Evolutionary conservation across 495 filamentous ascomycete species (phyloP).

Genomic region (Monascus purpureus): DNA sequence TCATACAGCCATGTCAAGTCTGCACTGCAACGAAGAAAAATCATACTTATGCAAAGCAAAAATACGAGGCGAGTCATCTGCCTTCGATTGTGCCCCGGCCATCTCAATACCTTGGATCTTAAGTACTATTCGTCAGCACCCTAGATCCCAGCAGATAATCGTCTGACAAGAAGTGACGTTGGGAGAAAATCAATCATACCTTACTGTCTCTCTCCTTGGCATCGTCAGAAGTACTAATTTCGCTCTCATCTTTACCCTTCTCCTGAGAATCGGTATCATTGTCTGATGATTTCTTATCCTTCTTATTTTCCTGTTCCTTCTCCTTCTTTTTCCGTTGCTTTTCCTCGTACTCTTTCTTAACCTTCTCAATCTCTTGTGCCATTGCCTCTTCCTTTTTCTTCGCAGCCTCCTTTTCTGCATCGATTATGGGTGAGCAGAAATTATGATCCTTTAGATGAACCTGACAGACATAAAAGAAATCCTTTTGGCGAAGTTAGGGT

Average conservation of each 20-base stretch:
- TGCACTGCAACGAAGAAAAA: constrained; percentile 1
- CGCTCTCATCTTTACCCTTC: constrained; percentile 32
- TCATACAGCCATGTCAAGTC: too few relatives aligned
- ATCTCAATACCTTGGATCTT: constrained; percentile 16
- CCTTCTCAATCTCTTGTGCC: constrained; percentile 58
- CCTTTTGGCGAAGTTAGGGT: constrained; percentile 32
- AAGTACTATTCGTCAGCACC: too few relatives aligned
- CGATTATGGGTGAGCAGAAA: constrained; percentile 69
- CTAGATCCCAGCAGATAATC: too few relatives aligned
- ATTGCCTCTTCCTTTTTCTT: constrained; percentile 50
- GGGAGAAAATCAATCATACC: neutral
- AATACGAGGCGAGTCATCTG: constrained; percentile 48
- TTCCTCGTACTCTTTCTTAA: constrained; percentile 44
- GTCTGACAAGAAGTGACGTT: neutral
- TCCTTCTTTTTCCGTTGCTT: constrained; percentile 26
- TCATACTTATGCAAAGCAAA: constrained; percentile 79
- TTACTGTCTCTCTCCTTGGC: constrained; percentile 8
- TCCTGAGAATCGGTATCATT: constrained; percentile 13
- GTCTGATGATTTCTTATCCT: constrained; percentile 31
- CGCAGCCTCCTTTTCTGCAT: constrained; percentile 58
- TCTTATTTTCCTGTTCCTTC: constrained; percentile 11
- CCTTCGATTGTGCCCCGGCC: constrained; percentile 11
- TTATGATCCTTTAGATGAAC: constrained; percentile 71
- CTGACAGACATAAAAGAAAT: constrained; percentile 88
- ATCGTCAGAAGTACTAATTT: too few relatives aligned